Conservation (phyloP, 805 yeast genomes). For the Metschnikowia borealis region DNA sequence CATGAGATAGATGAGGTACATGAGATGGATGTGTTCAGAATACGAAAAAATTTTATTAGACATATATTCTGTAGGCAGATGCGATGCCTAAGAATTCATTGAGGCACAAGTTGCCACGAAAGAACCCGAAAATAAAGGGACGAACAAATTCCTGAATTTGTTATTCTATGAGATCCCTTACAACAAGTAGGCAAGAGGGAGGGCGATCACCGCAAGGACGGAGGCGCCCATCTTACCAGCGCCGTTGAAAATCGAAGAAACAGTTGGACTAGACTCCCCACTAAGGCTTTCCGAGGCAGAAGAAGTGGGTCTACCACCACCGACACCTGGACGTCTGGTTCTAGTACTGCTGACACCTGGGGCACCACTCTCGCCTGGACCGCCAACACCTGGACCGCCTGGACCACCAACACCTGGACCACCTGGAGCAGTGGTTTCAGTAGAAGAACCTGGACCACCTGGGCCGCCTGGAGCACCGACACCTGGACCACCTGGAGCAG, state of each 20-base stretch:
- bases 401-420: neutral
- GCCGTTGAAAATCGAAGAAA: constrained; percentile 15
- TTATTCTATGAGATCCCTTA: constrained; percentile 15
- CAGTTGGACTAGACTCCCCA: constrained; percentile 11
- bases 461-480: too few relatives aligned
- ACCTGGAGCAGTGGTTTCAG: neutral
- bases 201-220: constrained; percentile 25
- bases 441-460: neutral
- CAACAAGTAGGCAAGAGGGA: constrained; percentile 36
- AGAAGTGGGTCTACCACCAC: neutral
- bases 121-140: neutral
- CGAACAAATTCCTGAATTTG: constrained; percentile 1
- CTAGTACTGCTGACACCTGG: constrained; percentile 3
- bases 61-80: neutral
- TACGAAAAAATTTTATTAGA: neutral
- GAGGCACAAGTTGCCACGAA: neutral
- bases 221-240: constrained; percentile 24
- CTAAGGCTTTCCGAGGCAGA: constrained; percentile 8
- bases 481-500: neutral
- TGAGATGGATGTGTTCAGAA: neutral
- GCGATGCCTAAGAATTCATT: neutral
- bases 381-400: neutral
- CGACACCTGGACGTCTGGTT: neutral
- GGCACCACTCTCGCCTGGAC: neutral
- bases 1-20: neutral